Evolutionary conservation across 2,329 filamentous ascomycete genomes (phyloP).

Genomic region (Aschersonia sp.): DNA sequence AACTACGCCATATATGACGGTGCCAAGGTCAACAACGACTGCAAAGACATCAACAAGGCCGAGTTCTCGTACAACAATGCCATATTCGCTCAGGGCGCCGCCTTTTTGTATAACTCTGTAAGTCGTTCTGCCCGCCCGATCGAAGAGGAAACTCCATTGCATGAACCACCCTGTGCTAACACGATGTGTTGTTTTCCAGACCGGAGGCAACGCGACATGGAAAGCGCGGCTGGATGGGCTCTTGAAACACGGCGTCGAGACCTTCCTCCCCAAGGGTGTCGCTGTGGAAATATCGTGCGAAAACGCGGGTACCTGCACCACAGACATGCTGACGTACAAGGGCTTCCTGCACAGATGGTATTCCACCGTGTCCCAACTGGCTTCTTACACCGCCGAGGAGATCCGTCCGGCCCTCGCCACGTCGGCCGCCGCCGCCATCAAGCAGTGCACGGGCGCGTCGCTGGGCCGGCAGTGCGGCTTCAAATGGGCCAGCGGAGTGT

Average conservation of each 20-base stretch:
- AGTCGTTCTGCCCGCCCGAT: slow-evolving; percentile 8
- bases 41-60: slow-evolving; percentile 36
- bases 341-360: slow-evolving; percentile 45
- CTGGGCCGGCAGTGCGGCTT: slow-evolving; percentile 37
- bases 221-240: slow-evolving; percentile 28
- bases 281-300: slow-evolving; percentile 51
- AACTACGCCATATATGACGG: slow-evolving; percentile 49
- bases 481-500: slow-evolving; percentile 34
- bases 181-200: slow-evolving; percentile 15
- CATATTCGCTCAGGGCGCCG: slow-evolving; percentile 41
- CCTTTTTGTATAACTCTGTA: slow-evolving; percentile 49
- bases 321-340: slow-evolving; percentile 51
- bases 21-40: slow-evolving; percentile 34
- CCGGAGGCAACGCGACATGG: slow-evolving; percentile 36
- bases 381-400: slow-evolving; percentile 34
- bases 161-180: slow-evolving; percentile 1
- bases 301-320: slow-evolving; percentile 36
- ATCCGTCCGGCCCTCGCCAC: slow-evolving; percentile 36
- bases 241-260: slow-evolving; percentile 19
- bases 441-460: slow-evolving; percentile 37
- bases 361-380: slow-evolving; percentile 35
- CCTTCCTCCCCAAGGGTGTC: slow-evolving; percentile 40
- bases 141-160: background rate
- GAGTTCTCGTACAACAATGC: slow-evolving; percentile 50
- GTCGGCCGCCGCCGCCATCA: slow-evolving; percentile 38